Base-by-base conservation (phyloP, 345 rosid species). In the Brassica incana region DNA sequence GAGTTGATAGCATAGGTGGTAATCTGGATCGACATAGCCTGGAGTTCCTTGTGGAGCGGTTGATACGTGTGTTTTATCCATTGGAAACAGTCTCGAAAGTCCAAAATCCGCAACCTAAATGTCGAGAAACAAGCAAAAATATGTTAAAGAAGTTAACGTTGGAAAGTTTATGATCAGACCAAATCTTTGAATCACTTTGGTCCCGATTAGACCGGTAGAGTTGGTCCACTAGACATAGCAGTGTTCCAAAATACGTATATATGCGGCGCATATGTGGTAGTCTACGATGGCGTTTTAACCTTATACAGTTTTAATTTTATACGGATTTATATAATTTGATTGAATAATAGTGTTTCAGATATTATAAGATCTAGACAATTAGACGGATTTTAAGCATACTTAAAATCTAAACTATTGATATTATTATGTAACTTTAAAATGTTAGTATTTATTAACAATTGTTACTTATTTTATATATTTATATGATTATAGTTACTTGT, bases 21-120 rank as follows among this genome's bases (percentile, higher is more conserved):
- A 95, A 73, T 95, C 99, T 0, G 99, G 99, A 75, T 92, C 99
- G 1, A 95, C 89, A 18, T 95, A 95, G 14, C 99, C 99, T 0
- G 99, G 99, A 45, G 99, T 95, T 14, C 99, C 99, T 72, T 95
- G 97, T 10, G 99, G 99, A 54, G 92, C 90, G 2, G 99, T 95
- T 0, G 97, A 95, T 72, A 95, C 87, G 58, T 95, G 99, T 1
- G 99, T 87, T 68, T 36, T 88, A 69, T 86, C 66, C 0, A n/a
- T 45, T 6, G 97, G 99, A 56, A 92, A 95, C 48, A 92, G 88
- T 10, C 97, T 89, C 0, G 99, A 95, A 5, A 91, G 85, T 56
- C 99, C 99, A 6, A 92, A 95, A 86, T 95, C 99, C 0, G 97
- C 97, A 63, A 95, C 99, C 83, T 81, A 12, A 12, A 1, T 9